Evolutionary conservation across 2,329 filamentous ascomycete genomes (phyloP).

Genomic region (Fusarium chlamydosporum): DNA sequence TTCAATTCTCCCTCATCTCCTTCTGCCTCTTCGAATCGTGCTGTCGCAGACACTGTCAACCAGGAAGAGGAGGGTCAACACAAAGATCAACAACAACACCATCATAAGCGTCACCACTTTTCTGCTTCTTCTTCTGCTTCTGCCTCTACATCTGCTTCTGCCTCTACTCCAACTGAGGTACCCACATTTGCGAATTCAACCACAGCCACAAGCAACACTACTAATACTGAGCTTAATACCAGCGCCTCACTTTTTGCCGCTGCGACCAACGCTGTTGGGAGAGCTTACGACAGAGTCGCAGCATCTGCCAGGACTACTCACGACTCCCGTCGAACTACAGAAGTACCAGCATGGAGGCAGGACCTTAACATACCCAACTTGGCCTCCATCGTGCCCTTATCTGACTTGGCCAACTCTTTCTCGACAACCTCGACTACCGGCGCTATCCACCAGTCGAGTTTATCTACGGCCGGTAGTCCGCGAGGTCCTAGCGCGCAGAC

Average conservation of each 20-base stretch:
- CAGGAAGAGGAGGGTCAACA: conserved; percentile 29
- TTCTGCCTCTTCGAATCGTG: conserved; percentile 29
- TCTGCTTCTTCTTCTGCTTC: neutral
- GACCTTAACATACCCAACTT: conserved; percentile 39
- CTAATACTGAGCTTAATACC: conserved; percentile 22
- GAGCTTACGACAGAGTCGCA: conserved; percentile 31
- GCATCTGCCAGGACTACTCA: conserved; percentile 32
- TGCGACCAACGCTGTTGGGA: conserved; percentile 25
- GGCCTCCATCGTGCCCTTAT: conserved; percentile 40
- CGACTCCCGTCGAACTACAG: conserved; percentile 32
- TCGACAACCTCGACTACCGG: conserved; percentile 31
- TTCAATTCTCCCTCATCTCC: conserved; percentile 43
- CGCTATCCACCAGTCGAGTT: conserved; percentile 44
- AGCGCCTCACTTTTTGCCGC: conserved; percentile 29
- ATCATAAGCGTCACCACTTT: conserved; percentile 19
- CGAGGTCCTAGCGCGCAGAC: conserved; percentile 34
- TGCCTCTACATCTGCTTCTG: conserved; percentile 2
- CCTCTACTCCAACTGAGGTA: conserved; percentile 25
- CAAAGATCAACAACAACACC: conserved; percentile 14
- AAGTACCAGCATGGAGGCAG: conserved; percentile 45
- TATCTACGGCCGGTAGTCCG: conserved; percentile 35
- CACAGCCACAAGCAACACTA: conserved; percentile 15
- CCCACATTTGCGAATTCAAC: conserved; percentile 29
- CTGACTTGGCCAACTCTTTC: conserved; percentile 25
- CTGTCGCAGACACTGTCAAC: conserved; percentile 35